Evolutionary conservation across 1,284 basidiomycete species (phyloP).

Genomic region (Moniliophthora roreri): DNA sequence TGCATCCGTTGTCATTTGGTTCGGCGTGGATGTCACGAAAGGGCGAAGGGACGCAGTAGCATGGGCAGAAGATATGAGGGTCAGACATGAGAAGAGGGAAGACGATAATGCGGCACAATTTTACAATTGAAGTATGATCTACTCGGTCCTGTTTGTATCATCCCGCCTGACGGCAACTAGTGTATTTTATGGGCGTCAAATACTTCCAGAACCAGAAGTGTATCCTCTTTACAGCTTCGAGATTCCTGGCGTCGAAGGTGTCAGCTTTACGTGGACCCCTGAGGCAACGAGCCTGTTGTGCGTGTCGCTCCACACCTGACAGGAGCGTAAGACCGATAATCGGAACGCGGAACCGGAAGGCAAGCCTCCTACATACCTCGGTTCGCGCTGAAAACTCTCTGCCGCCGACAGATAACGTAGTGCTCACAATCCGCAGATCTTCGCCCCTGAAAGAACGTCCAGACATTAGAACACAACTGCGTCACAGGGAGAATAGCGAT

Average conservation of each 20-base stretch:
- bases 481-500: not conserved
- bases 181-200: too few relatives aligned
- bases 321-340: not conserved
- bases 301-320: slow-evolving; percentile 13
- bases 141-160: not conserved
- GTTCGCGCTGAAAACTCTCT: slow-evolving; percentile 2
- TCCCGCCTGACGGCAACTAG: too few relatives aligned
- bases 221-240: not conserved
- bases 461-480: not conserved
- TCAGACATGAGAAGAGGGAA: slow-evolving; percentile 4
- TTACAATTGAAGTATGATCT: not conserved
- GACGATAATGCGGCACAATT: not conserved
- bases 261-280: slow-evolving; percentile 12
- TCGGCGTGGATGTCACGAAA: slow-evolving; percentile 68
- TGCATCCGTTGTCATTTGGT: slow-evolving; percentile 72
- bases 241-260: not conserved
- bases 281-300: slow-evolving; percentile 11
- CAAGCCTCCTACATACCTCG: not conserved
- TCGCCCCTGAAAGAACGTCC: not conserved
- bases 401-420: slow-evolving; percentile 2
- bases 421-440: slow-evolving; percentile 3
- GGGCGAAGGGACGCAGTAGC: slow-evolving; percentile 64
- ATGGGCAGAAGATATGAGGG: slow-evolving; percentile 48
- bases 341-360: not conserved
- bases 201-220: too few relatives aligned